Conservation (phyloP, 345 rosid species). For the Citrus maxima region DNA sequence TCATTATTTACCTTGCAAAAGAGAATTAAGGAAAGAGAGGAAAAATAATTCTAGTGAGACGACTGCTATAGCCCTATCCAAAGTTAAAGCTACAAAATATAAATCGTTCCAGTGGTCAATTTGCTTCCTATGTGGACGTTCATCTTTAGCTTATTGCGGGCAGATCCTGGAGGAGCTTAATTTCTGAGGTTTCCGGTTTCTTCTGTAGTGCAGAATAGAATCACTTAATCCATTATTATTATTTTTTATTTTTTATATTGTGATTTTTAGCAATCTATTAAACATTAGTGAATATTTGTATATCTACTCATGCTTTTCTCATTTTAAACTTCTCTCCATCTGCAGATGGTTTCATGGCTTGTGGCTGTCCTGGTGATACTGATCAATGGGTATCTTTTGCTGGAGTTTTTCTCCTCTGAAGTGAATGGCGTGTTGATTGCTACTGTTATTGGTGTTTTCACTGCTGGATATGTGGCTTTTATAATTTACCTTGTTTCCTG, state of each 20-base stretch:
- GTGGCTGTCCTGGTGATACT: constrained; percentile 78
- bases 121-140: neutral
- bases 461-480: constrained; percentile 58
- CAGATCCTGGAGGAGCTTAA: neutral
- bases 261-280: neutral
- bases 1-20: neutral
- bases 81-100: neutral
- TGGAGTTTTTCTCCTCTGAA: constrained; percentile 69
- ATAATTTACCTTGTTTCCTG: constrained; percentile 60
- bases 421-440: constrained; percentile 45
- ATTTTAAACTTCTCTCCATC: neutral
- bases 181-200: neutral
- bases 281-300: neutral
- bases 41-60: neutral
- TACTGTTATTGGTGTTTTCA: constrained; percentile 33
- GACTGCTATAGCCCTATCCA: neutral
- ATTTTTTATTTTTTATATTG: too few relatives aligned
- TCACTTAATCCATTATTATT: neutral
- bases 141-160: neutral
- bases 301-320: neutral
- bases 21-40: neutral
- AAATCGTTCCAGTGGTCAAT: neutral
- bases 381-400: constrained; percentile 80
- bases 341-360: constrained; percentile 71
- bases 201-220: neutral